A percentile compares a stretch with the other conserved stretches of the same genome.
Conservation (phyloP, 495 filamentous ascomycete species). For the Cudoniella acicularis region DNA sequence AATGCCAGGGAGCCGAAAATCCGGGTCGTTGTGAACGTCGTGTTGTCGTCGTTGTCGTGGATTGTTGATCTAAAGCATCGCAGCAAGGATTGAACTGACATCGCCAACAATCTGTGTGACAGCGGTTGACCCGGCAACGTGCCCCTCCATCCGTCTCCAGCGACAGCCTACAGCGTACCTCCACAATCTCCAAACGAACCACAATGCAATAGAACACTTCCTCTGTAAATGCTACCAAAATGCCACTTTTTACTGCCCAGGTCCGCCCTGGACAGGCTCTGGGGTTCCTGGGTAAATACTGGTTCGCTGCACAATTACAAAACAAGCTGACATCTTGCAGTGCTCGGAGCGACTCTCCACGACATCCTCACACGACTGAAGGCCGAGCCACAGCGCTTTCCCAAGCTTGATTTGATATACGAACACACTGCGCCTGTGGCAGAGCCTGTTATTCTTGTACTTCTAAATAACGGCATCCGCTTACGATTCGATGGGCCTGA, state of each 20-base stretch:
- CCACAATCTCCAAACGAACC: background rate
- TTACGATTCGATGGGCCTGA: conserved; percentile 91
- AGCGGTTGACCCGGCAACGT: background rate
- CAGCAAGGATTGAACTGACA: too few species aligned
- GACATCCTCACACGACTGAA: conserved; percentile 83
- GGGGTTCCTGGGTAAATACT: conserved; percentile 66
- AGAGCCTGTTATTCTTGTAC: conserved; percentile 65
- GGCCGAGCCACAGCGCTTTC: conserved; percentile 74
- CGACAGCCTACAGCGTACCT: background rate
- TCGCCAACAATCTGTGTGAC: too few species aligned
- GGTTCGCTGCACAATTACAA: background rate
- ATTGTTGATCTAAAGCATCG: background rate
- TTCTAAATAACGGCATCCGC: conserved; percentile 82
- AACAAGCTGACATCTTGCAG: conserved; percentile 35
- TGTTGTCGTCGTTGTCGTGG: background rate
- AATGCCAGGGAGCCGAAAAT: background rate
- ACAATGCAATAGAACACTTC: background rate
- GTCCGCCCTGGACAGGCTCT: conserved; percentile 73
- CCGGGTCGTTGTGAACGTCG: background rate
- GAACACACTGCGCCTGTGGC: conserved; percentile 64
- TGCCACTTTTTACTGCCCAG: conserved; percentile 61
- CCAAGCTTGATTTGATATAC: conserved; percentile 77
- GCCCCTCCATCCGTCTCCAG: background rate
- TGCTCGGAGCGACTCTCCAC: conserved; percentile 84
- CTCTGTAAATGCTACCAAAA: conserved; percentile 17